Conservation (phyloP, 2,329 filamentous ascomycete genomes). For the Metarhizium guizhouense region DNA sequence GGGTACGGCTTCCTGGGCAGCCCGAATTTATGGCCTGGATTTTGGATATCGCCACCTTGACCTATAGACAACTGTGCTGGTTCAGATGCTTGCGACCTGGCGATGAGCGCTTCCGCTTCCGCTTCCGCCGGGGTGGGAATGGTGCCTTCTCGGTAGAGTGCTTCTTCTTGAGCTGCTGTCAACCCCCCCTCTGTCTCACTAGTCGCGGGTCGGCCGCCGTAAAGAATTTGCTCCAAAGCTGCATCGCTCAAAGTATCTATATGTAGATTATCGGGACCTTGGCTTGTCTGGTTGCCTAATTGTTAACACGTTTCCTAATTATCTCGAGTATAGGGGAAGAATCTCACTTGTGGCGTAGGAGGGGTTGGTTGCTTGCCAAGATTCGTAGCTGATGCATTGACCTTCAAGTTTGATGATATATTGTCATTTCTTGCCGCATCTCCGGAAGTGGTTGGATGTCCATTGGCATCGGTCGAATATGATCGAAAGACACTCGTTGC, state of each 20-base stretch:
- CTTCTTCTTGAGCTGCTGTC: slow-evolving; percentile 33
- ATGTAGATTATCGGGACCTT: slow-evolving; percentile 3
- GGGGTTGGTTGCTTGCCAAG: background rate
- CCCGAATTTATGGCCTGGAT: slow-evolving; percentile 66
- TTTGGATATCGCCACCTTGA: slow-evolving; percentile 15
- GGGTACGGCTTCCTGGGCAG: slow-evolving; percentile 60
- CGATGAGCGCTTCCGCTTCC: slow-evolving; percentile 22
- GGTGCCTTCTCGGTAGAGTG: slow-evolving; percentile 32
- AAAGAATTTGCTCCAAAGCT: slow-evolving; percentile 26
- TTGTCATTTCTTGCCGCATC: slow-evolving; percentile 2
- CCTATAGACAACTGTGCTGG: slow-evolving; percentile 8
- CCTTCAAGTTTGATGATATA: background rate
- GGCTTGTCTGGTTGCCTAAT: background rate
- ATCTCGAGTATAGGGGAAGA: background rate
- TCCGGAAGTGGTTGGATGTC: background rate
- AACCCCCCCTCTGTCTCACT: slow-evolving; percentile 24
- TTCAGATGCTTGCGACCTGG: slow-evolving; percentile 13
- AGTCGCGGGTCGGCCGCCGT: slow-evolving; percentile 22
- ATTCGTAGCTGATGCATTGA: background rate
- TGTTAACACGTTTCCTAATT: slow-evolving; percentile 1
- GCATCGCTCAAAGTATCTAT: slow-evolving; percentile 24
- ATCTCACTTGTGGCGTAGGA: background rate
- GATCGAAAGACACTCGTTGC: slow-evolving; percentile 14
- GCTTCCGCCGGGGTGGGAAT: slow-evolving; percentile 26
- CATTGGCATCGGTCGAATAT: slow-evolving; percentile 23